A percentile compares a stretch with the other conserved stretches of the same genome.
These are phyloP conservation scores for Penicillium flavigenum DNA, from an alignment of 495 filamentous ascomycete species.

Conservation along the genomic window DNA sequence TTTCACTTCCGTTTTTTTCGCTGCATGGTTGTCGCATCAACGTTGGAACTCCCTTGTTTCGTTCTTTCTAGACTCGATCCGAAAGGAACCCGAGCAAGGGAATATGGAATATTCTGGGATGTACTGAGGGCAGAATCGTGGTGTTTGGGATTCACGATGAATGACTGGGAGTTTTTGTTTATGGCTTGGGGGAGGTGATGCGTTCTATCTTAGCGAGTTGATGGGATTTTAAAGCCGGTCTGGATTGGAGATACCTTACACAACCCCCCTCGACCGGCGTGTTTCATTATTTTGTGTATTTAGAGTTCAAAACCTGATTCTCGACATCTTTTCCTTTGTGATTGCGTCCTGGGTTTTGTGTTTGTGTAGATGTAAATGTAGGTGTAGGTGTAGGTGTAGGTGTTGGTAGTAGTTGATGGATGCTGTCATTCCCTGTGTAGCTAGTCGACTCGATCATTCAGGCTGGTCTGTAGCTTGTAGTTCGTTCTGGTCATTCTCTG, in stretches of 20 bases:
- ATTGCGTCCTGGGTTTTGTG: constrained; percentile 11
- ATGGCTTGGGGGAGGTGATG: not conserved
- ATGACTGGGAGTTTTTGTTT: not conserved
- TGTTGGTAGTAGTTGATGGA: not conserved
- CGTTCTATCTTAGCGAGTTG: constrained; percentile 27
- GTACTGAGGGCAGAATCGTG: not conserved
- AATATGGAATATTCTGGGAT: not conserved
- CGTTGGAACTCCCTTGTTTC: not conserved
- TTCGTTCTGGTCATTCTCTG: not conserved
- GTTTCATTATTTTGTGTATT: constrained; percentile 53
- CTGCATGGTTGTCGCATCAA: constrained; percentile 7
- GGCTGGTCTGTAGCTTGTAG: not conserved
- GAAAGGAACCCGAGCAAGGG: constrained; percentile 13
- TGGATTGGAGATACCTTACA: constrained; percentile 21
- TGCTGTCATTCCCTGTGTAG: not conserved
- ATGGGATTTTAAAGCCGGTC: constrained; percentile 37
- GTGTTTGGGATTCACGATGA: not conserved
- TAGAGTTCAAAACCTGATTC: constrained; percentile 43
- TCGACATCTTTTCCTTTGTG: constrained; percentile 19
- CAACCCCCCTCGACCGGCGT: constrained; percentile 32
- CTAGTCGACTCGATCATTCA: not conserved
- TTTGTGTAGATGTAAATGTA: not conserved
- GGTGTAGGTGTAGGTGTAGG: not conserved
- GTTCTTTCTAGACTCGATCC: constrained; percentile 14
- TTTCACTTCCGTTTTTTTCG: constrained; percentile 1